A percentile compares a stretch with the other conserved stretches of the same genome.
Evolutionary conservation across 2,329 filamentous ascomycete genomes (phyloP).

Genomic region (Pseudogymnoascus sp.): DNA sequence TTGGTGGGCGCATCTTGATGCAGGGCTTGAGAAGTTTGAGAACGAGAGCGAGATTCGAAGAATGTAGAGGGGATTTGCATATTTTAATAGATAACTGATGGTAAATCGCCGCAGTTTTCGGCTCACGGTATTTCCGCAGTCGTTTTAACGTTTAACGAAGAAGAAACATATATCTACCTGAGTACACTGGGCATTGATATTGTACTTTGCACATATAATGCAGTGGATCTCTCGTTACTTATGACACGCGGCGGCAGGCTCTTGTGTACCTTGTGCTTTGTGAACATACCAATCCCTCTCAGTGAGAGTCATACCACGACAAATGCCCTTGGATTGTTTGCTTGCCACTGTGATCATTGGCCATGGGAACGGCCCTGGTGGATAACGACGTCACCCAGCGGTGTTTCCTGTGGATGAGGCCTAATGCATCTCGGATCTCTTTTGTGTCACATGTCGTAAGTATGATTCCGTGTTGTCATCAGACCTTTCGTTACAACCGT

Average conservation of each 20-base stretch:
- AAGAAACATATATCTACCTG: slow-evolving; percentile 5
- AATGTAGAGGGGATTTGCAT: slow-evolving; percentile 44
- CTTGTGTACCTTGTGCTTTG: neutral
- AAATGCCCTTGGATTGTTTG: neutral
- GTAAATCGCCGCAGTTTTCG: slow-evolving; percentile 1
- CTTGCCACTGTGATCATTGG: neutral
- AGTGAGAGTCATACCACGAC: slow-evolving; percentile 1
- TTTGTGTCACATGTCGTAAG: neutral
- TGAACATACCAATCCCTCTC: neutral
- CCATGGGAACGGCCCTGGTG: neutral
- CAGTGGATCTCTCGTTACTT: neutral
- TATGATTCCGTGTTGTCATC: neutral
- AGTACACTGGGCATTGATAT: neutral
- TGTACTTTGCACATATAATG: slow-evolving; percentile 1
- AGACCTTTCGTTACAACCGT: neutral
- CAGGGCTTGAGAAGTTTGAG: slow-evolving; percentile 73
- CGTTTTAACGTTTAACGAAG: slow-evolving; percentile 10
- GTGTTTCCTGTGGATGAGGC: neutral
- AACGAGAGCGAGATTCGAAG: slow-evolving; percentile 81
- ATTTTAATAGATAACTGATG: slow-evolving; percentile 4
- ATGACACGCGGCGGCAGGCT: neutral
- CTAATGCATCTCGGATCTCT: neutral
- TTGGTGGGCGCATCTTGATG: slow-evolving; percentile 86
- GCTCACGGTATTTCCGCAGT: slow-evolving; percentile 8
- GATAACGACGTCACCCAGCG: neutral